Evolutionary conservation across 768 basidiomycete genomes (phyloP).

Genomic region (Mycena indigotica): DNA sequence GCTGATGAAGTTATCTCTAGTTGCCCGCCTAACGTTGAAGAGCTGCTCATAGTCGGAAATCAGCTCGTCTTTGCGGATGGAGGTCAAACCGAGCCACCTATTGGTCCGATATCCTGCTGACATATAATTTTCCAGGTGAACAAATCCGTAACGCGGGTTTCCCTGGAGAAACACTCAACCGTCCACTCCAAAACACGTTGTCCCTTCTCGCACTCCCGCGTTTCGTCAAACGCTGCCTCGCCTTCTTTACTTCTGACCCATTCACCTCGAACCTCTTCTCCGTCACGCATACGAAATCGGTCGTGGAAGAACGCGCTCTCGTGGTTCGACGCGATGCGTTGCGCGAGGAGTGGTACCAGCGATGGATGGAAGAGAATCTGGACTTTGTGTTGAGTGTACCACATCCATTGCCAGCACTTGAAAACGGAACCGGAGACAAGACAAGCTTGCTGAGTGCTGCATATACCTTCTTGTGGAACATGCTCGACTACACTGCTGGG

Average conservation of each 20-base stretch:
- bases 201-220: conserved; percentile 18
- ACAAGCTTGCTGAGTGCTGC: conserved; percentile 61
- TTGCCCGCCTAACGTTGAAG: conserved; percentile 49
- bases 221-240: conserved; percentile 35
- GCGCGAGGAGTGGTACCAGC: conserved; percentile 47
- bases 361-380: conserved; percentile 50
- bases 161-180: conserved; percentile 38
- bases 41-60: conserved; percentile 54
- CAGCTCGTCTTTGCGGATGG: conserved; percentile 60
- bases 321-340: conserved; percentile 48
- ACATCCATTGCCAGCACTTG: conserved; percentile 61
- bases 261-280: conserved; percentile 33
- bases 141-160: conserved; percentile 41
- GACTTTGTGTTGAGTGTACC: conserved; percentile 68
- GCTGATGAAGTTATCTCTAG: conserved; percentile 26
- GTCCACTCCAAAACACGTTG: conserved; percentile 28
- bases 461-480: conserved; percentile 68
- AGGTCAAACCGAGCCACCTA: conserved; percentile 33
- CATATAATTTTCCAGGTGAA: conserved; percentile 38
- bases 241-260: conserved; percentile 30
- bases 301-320: conserved; percentile 52
- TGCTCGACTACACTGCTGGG: conserved; percentile 63
- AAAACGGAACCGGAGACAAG: conserved; percentile 51
- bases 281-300: conserved; percentile 47
- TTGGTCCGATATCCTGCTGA: conserved; percentile 10